Evolutionary conservation across 345 rosid species (phyloP).

Genomic region (Pistacia atlantica): DNA sequence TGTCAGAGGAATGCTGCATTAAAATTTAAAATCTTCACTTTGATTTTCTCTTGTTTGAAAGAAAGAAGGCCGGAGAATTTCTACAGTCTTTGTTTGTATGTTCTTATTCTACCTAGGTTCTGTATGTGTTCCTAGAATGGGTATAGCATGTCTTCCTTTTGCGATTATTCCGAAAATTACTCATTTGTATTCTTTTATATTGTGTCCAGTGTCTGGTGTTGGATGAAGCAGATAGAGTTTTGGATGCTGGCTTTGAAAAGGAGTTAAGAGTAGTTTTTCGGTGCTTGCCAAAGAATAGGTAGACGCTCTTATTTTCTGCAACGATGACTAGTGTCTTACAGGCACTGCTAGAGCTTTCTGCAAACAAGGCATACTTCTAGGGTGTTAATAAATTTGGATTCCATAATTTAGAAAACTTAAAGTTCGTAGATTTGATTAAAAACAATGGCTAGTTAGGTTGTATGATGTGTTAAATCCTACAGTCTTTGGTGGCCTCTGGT

Average conservation of each 20-base stretch:
- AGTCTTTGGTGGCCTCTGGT: too few species aligned
- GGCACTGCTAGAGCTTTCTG: conserved; percentile 69
- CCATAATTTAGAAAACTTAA: too few species aligned
- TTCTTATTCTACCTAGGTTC: background rate
- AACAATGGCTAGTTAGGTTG: too few species aligned
- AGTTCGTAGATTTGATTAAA: too few species aligned
- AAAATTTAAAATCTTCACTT: background rate
- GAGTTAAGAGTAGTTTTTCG: conserved; percentile 69
- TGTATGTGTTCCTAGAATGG: background rate
- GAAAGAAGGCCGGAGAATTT: background rate
- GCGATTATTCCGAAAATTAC: background rate
- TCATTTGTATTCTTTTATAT: conserved; percentile 1
- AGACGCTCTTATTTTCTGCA: conserved; percentile 89
- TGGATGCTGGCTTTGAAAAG: conserved; percentile 94
- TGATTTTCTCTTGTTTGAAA: background rate
- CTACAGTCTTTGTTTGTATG: background rate
- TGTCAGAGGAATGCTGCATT: background rate
- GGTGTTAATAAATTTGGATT: conserved; percentile 23
- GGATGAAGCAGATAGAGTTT: conserved; percentile 97
- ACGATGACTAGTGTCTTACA: conserved; percentile 87
- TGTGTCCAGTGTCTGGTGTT: conserved; percentile 70
- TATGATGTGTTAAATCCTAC: too few species aligned
- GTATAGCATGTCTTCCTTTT: background rate
- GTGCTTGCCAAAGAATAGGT: conserved; percentile 74
- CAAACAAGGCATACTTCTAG: conserved; percentile 87